Evolutionary conservation across 2,329 filamentous ascomycete genomes (phyloP), one percentile per base, ranked within the genome.

Genomic region (Fonsecaea monophora): DNA sequence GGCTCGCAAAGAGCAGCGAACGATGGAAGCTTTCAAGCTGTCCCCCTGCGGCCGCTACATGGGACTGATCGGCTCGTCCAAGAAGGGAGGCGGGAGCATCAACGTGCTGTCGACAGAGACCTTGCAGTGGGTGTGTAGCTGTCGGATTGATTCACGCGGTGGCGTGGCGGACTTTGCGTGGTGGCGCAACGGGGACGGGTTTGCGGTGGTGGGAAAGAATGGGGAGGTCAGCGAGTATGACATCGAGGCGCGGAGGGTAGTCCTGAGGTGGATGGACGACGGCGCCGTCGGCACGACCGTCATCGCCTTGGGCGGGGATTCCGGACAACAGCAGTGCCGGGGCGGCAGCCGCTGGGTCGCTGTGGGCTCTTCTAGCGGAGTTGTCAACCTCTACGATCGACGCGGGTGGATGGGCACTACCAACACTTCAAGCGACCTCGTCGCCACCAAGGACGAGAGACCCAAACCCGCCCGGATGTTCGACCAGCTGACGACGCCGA

Each of bases 371-470:
- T 91, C 87, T 70, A 93, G 88, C 68, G 95, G 95, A 66, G 91
- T 99, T 65, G 88, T 96, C 65, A 98, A 98, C 78, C 85, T 99
- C 68, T 99, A 99, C 81, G 92, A 98, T 76, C 90, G 95, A 4
- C 82, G 86, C 21, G 67, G 53, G 32, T 69, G 65, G 63, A 63
- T 45, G 38, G 30, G 6, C 54, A 25, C 15, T 7, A 18, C 40
- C 4, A 54, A 15, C 4, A 25, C 58, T 61, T 3, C 75, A 78
- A 25, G 65, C 73, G 7, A 78, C 81, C 45, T 10, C 18, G 45
- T 10, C n/a, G 42, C 18, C 45, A 9, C 12, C 53, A 73, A 74
- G 42, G 67, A 89, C 89, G 34, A 83, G 85, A 70, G 83, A 85
- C 48, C 95, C 92, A 0, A 87, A 71, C 95, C 95, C 0, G 84